Conservation (phyloP, 2,329 filamentous ascomycete genomes). For the Colletotrichum sansevieriae region DNA sequence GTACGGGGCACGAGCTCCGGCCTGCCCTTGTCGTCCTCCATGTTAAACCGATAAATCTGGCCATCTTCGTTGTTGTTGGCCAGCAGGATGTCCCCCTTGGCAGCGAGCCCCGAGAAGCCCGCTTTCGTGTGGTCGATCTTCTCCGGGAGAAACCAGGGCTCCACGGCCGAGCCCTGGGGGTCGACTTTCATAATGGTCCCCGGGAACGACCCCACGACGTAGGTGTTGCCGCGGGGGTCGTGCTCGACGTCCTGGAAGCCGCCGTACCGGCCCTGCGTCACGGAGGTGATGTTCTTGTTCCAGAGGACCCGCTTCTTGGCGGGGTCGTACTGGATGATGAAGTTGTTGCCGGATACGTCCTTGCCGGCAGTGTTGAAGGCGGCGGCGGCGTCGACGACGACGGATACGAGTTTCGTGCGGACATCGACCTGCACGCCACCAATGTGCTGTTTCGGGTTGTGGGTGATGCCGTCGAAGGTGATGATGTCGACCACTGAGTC, state of each 20-base stretch:
- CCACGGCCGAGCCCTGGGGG: conserved; percentile 26
- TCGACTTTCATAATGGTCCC: conserved; percentile 42
- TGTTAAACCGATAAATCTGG: conserved; percentile 43
- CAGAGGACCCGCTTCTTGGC: conserved; percentile 40
- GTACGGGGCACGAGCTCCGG: conserved; percentile 40
- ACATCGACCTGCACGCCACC: no score
- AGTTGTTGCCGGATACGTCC: conserved; percentile 43
- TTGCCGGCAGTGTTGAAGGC: conserved; percentile 29
- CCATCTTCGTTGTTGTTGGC: conserved; percentile 35
- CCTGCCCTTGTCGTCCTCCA: conserved; percentile 33
- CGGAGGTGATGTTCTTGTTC: conserved; percentile 41
- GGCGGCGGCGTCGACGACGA: no score
- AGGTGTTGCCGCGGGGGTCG: conserved; percentile 43
- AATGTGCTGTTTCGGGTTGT: no score
- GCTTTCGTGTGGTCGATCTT: conserved; percentile 33
- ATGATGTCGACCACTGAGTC: conserved; percentile 40
- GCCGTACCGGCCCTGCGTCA: conserved; percentile 41
- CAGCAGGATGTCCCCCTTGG: conserved; percentile 35
- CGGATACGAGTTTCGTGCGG: no score
- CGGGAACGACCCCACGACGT: conserved; percentile 42
- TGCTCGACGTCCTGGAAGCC: conserved; percentile 44
- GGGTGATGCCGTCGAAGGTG: conserved; percentile 36
- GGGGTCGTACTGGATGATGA: conserved; percentile 44
- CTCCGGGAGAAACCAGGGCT: conserved; percentile 42
- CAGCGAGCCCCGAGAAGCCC: conserved; percentile 43